phyloP scores from a whole-genome alignment of 2,329 filamentous ascomycete genomes.

The Arachnopeziza araneosa region DNA sequence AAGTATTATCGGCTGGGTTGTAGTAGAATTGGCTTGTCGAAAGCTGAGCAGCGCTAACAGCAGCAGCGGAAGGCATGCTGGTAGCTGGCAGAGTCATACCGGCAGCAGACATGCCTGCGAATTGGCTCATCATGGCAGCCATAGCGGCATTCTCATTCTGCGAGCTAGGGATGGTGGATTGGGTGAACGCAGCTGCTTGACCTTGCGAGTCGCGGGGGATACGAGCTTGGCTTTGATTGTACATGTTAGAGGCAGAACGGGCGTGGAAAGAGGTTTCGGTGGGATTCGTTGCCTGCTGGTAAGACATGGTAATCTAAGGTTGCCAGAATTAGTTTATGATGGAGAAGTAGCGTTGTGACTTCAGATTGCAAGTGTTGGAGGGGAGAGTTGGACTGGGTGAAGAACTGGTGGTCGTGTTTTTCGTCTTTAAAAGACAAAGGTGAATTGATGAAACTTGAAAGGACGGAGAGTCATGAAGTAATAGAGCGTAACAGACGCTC shows the following conservation, averaged over 20 bases:
- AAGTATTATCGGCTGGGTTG: constrained; percentile 20
- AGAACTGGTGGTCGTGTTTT: constrained; percentile 1
- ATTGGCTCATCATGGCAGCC: constrained; percentile 27
- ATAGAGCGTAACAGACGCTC: constrained; percentile 1
- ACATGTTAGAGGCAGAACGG: constrained; percentile 28
- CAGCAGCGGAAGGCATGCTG: constrained; percentile 30
- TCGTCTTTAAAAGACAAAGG: not conserved
- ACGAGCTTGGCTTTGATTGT: constrained; percentile 26
- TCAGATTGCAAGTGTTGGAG: not conserved
- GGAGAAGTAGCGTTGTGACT: not conserved
- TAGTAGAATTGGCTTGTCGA: constrained; percentile 30
- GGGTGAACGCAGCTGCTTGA: constrained; percentile 22
- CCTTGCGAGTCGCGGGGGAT: constrained; percentile 25
- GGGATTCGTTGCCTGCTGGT: constrained; percentile 28
- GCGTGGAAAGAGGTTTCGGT: constrained; percentile 23
- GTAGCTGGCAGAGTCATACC: constrained; percentile 29
- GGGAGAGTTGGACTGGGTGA: constrained; percentile 1
- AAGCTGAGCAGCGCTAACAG: constrained; percentile 26
- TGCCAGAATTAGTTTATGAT: constrained; percentile 12
- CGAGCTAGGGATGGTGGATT: constrained; percentile 9
- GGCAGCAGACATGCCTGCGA: constrained; percentile 20
- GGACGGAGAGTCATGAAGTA: not conserved
- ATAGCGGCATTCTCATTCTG: constrained; percentile 22
- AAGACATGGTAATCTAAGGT: constrained; percentile 31
- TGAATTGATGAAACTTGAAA: not conserved